Percentiles rank a stretch among this genome's conserved stretches.
These are phyloP conservation scores for Dictyophora rubrovolvata DNA, from an alignment of 768 basidiomycete species.

Conservation along the genomic window DNA sequence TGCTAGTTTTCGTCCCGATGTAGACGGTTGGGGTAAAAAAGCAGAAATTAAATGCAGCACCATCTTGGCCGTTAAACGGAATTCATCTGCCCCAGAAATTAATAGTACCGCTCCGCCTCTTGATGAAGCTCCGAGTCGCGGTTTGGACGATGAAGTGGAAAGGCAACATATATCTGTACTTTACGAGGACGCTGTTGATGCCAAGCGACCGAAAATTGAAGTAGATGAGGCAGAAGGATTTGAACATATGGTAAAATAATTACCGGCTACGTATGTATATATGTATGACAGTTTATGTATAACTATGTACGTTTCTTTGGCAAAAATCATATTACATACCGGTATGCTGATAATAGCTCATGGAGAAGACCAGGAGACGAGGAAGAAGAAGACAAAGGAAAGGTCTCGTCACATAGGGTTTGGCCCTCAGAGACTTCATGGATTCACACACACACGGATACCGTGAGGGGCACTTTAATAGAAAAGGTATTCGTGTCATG, in stretches of 20 bases:
- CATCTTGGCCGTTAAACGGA: constrained; percentile 49
- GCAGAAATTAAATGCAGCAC: constrained; percentile 61
- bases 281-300: too few species aligned
- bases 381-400: too few species aligned
- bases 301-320: too few species aligned
- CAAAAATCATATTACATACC: too few species aligned
- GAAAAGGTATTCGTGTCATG: too few species aligned
- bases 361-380: too few species aligned
- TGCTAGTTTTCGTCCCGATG: constrained; percentile 74
- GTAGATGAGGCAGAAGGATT: not conserved
- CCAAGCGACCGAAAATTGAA: not conserved
- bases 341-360: too few species aligned
- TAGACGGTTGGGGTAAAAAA: constrained; percentile 76
- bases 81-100: not conserved
- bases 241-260: not conserved
- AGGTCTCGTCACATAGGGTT: too few species aligned
- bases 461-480: too few species aligned
- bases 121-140: not conserved
- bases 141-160: not conserved
- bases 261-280: too few species aligned
- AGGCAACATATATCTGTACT: not conserved
- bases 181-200: constrained; percentile 5
- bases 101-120: not conserved
- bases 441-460: too few species aligned
- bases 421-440: too few species aligned